Conservation (phyloP, 495 filamentous ascomycete species). For the Penicillium malachiteum region DNA sequence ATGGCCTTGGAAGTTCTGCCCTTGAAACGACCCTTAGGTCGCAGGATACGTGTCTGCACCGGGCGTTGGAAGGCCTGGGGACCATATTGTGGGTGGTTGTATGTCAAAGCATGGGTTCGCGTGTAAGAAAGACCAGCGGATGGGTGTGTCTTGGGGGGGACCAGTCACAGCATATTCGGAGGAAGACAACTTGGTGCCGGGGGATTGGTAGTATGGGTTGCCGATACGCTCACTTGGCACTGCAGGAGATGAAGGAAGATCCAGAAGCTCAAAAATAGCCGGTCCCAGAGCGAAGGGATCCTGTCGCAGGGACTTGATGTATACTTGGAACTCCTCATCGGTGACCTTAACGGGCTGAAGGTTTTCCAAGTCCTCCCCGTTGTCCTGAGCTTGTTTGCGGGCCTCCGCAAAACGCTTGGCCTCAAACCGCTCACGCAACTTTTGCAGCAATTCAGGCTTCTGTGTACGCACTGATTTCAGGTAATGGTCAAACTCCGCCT, state of each 20-base stretch:
- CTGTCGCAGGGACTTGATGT: conserved; percentile 58
- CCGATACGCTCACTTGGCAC: conserved; percentile 39
- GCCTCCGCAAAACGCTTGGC: conserved; percentile 44
- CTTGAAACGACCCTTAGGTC: conserved; percentile 41
- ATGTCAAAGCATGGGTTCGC: conserved; percentile 63
- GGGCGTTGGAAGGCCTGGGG: conserved; percentile 64
- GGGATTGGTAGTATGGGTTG: conserved; percentile 36
- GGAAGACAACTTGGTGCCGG: conserved; percentile 37
- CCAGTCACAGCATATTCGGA: conserved; percentile 56
- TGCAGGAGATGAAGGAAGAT: conserved; percentile 44
- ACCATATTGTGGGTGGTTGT: conserved; percentile 82
- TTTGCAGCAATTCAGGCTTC: conserved; percentile 61
- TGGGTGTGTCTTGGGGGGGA: conserved; percentile 83
- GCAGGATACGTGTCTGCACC: conserved; percentile 67
- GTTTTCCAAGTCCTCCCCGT: conserved; percentile 41
- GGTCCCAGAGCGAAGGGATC: conserved; percentile 48
- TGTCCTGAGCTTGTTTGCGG: conserved; percentile 45
- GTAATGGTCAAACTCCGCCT: conserved; percentile 68
- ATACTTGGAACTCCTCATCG: conserved; percentile 58
- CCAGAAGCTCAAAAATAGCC: conserved; percentile 48
- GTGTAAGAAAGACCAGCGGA: conserved; percentile 87
- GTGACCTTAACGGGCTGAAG: conserved; percentile 45
- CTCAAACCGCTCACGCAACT: conserved; percentile 49
- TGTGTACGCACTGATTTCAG: conserved; percentile 59
- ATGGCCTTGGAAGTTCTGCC: conserved; percentile 35